Conservation (phyloP, 495 filamentous ascomycete genomes). For the Baudoinia panamericana region DNA sequence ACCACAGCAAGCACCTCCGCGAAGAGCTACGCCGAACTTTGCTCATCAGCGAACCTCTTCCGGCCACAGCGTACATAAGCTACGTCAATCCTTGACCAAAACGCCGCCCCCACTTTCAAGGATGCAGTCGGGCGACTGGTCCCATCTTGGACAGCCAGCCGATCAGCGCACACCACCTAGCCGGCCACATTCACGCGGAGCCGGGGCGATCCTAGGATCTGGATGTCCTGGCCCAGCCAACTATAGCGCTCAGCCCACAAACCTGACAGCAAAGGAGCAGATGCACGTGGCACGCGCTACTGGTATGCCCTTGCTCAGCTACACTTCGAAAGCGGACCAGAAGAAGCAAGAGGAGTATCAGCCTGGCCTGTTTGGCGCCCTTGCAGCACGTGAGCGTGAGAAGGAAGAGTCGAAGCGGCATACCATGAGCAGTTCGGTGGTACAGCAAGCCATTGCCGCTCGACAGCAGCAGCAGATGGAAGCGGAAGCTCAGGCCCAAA, state of each 20-base stretch:
- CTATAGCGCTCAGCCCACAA: slow-evolving; percentile 25
- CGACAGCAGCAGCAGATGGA: slow-evolving; percentile 17
- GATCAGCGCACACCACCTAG: slow-evolving; percentile 15
- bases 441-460: slow-evolving; percentile 17
- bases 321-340: slow-evolving; percentile 29
- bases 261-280: slow-evolving; percentile 84
- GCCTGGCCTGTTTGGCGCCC: slow-evolving; percentile 19
- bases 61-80: slow-evolving; percentile 7
- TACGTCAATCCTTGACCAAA: slow-evolving; percentile 9
- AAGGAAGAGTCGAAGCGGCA: slow-evolving; percentile 9
- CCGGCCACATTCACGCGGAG: slow-evolving; percentile 24
- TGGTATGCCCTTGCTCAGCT: slow-evolving; percentile 63
- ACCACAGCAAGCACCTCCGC: slow-evolving; percentile 21
- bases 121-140: slow-evolving; percentile 44
- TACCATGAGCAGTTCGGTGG: slow-evolving; percentile 10
- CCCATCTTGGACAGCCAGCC: slow-evolving; percentile 17
- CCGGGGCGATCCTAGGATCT: slow-evolving; percentile 4
- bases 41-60: slow-evolving; percentile 10
- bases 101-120: slow-evolving; percentile 23
- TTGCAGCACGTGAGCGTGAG: slow-evolving; percentile 21
- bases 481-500: slow-evolving; percentile 4
- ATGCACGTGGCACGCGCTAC: slow-evolving; percentile 85
- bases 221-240: background rate
- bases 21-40: slow-evolving; percentile 7
- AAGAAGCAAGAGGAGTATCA: slow-evolving; percentile 12